Evolutionary conservation across 805 yeast genomes (phyloP).

Genomic region (Yarrowia alimentaria): DNA sequence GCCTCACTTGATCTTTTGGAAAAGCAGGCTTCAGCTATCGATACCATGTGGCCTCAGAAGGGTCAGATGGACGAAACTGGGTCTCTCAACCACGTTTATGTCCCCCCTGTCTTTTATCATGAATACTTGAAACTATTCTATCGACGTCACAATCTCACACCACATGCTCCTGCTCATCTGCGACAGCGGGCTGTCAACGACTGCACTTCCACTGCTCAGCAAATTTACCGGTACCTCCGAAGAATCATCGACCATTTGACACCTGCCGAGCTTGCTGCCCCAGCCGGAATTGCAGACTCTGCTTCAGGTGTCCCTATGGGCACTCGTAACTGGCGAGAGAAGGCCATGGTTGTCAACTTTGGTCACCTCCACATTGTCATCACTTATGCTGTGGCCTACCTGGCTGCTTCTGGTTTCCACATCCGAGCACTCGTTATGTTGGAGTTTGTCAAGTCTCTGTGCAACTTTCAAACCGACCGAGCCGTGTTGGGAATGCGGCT

Average conservation of each 20-base stretch:
- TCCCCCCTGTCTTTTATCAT: slow-evolving; percentile 15
- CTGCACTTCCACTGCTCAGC: slow-evolving; percentile 6
- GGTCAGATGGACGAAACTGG: slow-evolving; percentile 23
- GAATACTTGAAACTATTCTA: slow-evolving; percentile 10
- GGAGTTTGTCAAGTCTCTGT: slow-evolving; percentile 20
- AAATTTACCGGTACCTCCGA: slow-evolving; percentile 4
- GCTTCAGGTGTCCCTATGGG: slow-evolving; percentile 24
- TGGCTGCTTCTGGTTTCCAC: slow-evolving; percentile 28
- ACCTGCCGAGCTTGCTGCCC: slow-evolving; percentile 16
- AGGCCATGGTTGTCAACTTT: slow-evolving; percentile 26
- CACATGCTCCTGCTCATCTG: slow-evolving; percentile 28
- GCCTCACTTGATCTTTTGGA: slow-evolving; percentile 18
- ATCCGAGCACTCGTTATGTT: slow-evolving; percentile 29
- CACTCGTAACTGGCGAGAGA: slow-evolving; percentile 16
- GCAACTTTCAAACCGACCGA: slow-evolving; percentile 6
- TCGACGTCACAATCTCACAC: slow-evolving; percentile 29
- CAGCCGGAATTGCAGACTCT: slow-evolving; percentile 10
- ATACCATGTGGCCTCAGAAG: slow-evolving; percentile 16
- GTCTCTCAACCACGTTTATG: slow-evolving; percentile 16
- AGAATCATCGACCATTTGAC: slow-evolving; percentile 15
- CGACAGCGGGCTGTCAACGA: slow-evolving; percentile 25
- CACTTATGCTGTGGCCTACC: slow-evolving; percentile 26
- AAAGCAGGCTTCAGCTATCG: slow-evolving; percentile 17
- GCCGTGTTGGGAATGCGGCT: slow-evolving; percentile 28
- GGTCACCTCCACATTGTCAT: slow-evolving; percentile 27